These are phyloP conservation scores for Aureococcus anophagefferens DNA, from an alignment of 108 stramenopile species.

Conservation along the genomic window DNA sequence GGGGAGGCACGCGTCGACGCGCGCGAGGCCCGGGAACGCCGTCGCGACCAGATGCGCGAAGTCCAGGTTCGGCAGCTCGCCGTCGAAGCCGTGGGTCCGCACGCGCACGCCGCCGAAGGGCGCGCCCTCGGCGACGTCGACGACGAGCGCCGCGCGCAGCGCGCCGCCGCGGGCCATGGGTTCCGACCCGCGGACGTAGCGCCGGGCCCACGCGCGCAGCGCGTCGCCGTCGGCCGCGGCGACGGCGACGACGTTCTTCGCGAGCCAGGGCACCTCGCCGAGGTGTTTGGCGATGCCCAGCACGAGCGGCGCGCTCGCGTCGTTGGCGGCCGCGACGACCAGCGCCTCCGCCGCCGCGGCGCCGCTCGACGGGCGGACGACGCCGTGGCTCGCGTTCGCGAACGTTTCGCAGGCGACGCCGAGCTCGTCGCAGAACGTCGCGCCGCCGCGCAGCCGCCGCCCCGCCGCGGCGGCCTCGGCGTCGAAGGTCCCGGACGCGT, in stretches of 20 bases:
- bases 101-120: too few species aligned
- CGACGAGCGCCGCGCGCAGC: not conserved
- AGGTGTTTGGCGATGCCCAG: not conserved
- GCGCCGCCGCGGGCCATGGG: not conserved
- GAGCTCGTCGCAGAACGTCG: not conserved
- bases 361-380: not conserved
- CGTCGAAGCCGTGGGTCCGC: not conserved
- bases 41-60: not conserved
- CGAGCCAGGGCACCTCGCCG: not conserved
- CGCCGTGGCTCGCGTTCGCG: not conserved
- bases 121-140: not conserved
- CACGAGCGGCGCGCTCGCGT: not conserved
- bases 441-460: not conserved
- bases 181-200: too few species aligned
- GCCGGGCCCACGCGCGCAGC: not conserved
- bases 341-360: not conserved
- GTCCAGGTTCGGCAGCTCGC: constrained; percentile 2
- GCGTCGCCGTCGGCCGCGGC: not conserved
- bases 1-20: not conserved
- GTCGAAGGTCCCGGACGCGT: not conserved
- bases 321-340: not conserved
- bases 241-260: not conserved
- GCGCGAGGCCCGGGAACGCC: not conserved
- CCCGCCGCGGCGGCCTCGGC: not conserved
- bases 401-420: not conserved